Evolutionary conservation across 2,329 filamentous ascomycete species (phyloP), one percentile per base, ranked within the genome.

Genomic region (Emydomyces testavorans): DNA sequence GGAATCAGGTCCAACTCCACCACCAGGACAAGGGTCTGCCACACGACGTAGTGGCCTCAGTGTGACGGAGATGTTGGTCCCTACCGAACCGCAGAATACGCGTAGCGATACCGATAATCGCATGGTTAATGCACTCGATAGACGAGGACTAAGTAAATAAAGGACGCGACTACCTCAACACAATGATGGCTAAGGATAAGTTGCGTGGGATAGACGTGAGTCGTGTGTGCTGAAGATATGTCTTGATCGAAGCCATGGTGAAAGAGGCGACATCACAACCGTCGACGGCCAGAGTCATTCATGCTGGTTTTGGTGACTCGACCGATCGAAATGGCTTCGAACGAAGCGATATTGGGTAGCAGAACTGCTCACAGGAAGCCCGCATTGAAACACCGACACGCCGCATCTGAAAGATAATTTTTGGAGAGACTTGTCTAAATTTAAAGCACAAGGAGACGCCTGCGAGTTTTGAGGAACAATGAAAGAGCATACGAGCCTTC

Each of bases 61-160:
- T 48, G 69, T 73, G 36, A 66, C 69, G 37, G 70, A 72, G 50
- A 70, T 73, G 64, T 57, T 73, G 26, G 70, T 68, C 39, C 67
- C 67, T 1, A 60, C 63, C 28, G 65, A 69, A 38, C 51, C 50
- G 18, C 55, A 58, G 58, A 61, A 48, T 57, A 62, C 64, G 21
- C 66, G 71, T 24, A 68, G 65, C 34, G 70, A 65, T 50, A 69
- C 66, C 23, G 71, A 73, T 56, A 73, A 68, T 51, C 68, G 71
- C 49, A 73, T 73, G 71, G 63, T 73, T 32, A 72, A 69, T 54
- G 66, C 66, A 26, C 56, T 71, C 42, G 68, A 70, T 50, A 65
- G 68, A 43, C 62, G 65, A 40, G 67, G 65, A 4, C 55, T 64
- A 37, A 57, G 58, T 37, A 56, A 63, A 55, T 60, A 61, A 28